These are phyloP conservation scores for Vaccinium vitisidaea DNA, from an alignment of 148 eudicot species.

Conservation along the genomic window DNA sequence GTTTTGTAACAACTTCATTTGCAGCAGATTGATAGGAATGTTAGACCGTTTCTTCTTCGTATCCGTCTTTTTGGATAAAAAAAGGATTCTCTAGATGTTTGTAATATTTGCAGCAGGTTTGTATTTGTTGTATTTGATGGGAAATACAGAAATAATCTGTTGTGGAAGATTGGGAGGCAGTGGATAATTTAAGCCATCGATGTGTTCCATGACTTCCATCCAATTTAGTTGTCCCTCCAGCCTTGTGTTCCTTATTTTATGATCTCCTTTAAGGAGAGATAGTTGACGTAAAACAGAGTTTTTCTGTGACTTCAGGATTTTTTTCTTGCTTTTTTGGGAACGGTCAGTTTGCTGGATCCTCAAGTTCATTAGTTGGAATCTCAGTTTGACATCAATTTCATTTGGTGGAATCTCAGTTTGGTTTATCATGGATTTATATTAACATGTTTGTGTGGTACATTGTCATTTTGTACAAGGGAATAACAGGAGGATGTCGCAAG, in stretches of 20 bases:
- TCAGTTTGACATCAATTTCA: too few relatives aligned
- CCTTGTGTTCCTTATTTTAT: background rate
- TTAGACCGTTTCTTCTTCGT: constrained; percentile 25
- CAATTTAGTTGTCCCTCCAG: background rate
- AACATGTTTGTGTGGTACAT: background rate
- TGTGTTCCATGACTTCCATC: background rate
- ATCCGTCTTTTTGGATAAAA: constrained; percentile 33
- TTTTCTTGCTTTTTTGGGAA: background rate
- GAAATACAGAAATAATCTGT: constrained; percentile 40
- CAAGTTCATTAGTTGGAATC: too few relatives aligned
- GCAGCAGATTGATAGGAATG: constrained; percentile 28
- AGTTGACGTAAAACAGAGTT: background rate
- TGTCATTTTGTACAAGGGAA: background rate
- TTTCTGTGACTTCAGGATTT: background rate
- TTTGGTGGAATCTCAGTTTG: too few relatives aligned
- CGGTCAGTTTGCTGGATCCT: background rate
- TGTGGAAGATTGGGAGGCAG: constrained; percentile 25
- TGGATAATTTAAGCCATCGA: constrained; percentile 13
- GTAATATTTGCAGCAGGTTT: constrained; percentile 45
- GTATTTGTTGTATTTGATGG: constrained; percentile 77
- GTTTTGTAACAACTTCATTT: constrained; percentile 42
- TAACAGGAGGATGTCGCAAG: background rate
- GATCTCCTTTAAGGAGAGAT: background rate
- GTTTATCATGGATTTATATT: too few relatives aligned
- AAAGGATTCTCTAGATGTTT: constrained; percentile 21